phyloP scores from a whole-genome alignment of 192 early-diverging fungal species.

The Coemansia sp. region DNA sequence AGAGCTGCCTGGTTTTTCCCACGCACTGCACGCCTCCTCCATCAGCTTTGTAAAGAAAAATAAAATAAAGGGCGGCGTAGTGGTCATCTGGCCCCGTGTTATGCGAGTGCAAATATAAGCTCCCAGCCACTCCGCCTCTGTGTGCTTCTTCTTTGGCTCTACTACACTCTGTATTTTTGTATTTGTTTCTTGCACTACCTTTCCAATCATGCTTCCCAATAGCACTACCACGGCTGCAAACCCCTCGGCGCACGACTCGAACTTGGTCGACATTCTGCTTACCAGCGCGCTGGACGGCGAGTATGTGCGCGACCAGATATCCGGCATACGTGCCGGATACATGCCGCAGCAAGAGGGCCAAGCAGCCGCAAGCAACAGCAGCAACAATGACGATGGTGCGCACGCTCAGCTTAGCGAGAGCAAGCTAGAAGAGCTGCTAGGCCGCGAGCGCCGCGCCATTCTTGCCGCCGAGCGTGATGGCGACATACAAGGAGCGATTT shows the following conservation, averaged over 20 bases:
- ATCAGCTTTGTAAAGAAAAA: background rate
- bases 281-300: conserved; percentile 39
- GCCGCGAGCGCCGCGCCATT: conserved; percentile 29
- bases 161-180: background rate
- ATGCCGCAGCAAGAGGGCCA: background rate
- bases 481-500: conserved; percentile 35
- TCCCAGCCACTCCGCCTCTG: background rate
- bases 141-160: background rate
- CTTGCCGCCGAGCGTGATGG: conserved; percentile 39
- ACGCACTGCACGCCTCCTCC: background rate
- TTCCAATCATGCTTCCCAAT: background rate
- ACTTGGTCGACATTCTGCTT: conserved; percentile 39
- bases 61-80: too few species aligned
- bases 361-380: background rate
- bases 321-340: conserved; percentile 24
- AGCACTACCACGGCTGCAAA: background rate
- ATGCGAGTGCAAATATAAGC: background rate
- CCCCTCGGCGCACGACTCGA: conserved; percentile 31
- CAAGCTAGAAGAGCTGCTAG: conserved; percentile 8
- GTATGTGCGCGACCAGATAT: conserved; percentile 48
- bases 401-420: conserved; percentile 6
- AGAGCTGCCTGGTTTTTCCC: background rate
- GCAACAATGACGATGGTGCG: background rate
- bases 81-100: background rate
- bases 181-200: background rate